Evolutionary conservation across 2,329 filamentous ascomycete species (phyloP), one percentile per base, ranked within the genome.

Genomic region (Mollisiaceae sp.): DNA sequence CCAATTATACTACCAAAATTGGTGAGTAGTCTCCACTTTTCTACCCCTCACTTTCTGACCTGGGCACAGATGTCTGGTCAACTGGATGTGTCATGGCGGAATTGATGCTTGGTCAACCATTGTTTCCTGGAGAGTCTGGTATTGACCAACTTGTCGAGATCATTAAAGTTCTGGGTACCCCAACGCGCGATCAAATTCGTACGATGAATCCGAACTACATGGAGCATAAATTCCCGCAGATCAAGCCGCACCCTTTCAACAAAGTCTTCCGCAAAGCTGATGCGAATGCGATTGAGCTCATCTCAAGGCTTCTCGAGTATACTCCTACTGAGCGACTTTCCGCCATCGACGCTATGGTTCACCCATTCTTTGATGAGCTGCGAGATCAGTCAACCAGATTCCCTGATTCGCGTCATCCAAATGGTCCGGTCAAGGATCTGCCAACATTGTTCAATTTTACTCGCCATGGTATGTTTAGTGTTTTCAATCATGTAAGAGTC

Each of bases 181-280:
- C 95, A 20, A 98, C 95, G 41, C 88, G 95, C 70, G 95, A 99
- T 79, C 95, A 99, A 80, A 99, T 99, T 76, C 92, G 95, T 73
- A 99, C 95, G 71, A 99, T 99, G 95, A 99, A 99, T 81, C 95
- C 95, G 66, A 99, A 99, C 81, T 99, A 99, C 81, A 99, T 99
- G 95, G 95, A 99, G 82, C 95, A 99, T 83, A 98, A 98, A 83
- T 99, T 99, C 81, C 95, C 95, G 57, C 95, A 99, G 80, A 99
- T 99, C 83, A 99, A 99, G 84, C 95, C 95, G 65, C 95, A 99
- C 77, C 95, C 95, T 35, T 99, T 99, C 85, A 96, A 91, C 82
- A 98, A 98, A 87, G 95, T 99, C 63, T 98, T 99, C 87, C 90
- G 95, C 73, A 97, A 96, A 86, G 95, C 95, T 64, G 93, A 97